Evolutionary conservation across 208 protist species (phyloP).

Genomic region (Leishmania tropica): DNA sequence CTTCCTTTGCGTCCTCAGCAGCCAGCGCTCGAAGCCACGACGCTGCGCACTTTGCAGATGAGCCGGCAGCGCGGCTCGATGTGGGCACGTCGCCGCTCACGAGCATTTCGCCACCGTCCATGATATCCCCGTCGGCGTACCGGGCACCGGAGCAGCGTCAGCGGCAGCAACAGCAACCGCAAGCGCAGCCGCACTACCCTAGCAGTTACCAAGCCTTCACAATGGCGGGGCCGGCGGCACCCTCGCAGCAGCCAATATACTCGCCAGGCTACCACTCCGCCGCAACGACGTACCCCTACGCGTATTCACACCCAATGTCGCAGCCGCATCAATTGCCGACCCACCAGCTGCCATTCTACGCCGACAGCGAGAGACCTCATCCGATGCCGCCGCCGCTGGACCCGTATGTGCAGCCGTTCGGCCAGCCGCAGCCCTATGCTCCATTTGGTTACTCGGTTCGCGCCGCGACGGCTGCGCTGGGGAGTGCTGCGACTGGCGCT

Average conservation of each 20-base stretch:
- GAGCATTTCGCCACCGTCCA: neutral
- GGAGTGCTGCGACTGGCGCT: neutral
- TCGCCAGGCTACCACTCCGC: neutral
- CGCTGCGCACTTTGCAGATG: neutral
- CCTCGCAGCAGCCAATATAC: neutral
- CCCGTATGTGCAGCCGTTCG: neutral
- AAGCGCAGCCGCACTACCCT: neutral
- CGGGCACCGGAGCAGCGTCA: slow-evolving; percentile 2
- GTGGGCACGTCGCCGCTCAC: slow-evolving; percentile 17
- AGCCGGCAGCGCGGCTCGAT: slow-evolving; percentile 8
- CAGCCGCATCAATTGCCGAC: neutral
- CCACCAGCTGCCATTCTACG: neutral
- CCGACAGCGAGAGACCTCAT: neutral
- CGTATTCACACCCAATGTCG: neutral
- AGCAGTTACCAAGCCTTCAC: slow-evolving; percentile 3
- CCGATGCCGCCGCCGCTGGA: neutral
- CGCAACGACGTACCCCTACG: slow-evolving; percentile 2
- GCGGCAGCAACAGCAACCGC: neutral
- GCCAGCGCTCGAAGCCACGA: neutral
- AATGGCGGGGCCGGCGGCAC: neutral
- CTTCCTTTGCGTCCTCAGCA: slow-evolving; percentile 15
- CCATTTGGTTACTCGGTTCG: slow-evolving; percentile 8
- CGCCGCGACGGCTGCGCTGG: neutral
- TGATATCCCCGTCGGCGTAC: slow-evolving; percentile 27
- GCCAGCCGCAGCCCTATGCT: neutral